phyloP scores from a whole-genome alignment of 306 rosid species.

The Castanea crenata region DNA sequence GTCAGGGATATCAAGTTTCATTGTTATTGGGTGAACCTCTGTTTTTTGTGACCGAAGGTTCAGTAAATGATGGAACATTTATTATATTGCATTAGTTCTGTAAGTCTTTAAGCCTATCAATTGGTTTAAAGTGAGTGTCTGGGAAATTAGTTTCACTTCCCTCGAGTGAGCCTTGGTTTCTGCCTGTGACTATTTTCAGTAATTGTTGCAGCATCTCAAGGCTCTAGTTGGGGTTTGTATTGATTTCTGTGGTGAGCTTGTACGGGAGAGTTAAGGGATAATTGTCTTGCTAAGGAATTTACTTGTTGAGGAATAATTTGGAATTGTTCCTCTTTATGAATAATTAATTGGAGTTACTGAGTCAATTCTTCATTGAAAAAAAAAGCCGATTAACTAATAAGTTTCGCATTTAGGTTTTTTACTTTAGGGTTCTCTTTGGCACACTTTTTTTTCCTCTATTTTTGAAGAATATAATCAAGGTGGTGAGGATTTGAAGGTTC shows the following conservation, averaged over 20 bases:
- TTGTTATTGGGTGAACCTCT: slow-evolving; percentile 71
- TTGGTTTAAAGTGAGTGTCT: too few species aligned
- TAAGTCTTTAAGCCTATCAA: too few species aligned
- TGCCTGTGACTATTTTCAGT: slow-evolving; percentile 55
- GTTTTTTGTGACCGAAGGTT: slow-evolving; percentile 47
- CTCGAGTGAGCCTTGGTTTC: slow-evolving; percentile 27
- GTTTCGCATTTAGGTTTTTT: neutral
- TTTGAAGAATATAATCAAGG: neutral
- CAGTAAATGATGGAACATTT: slow-evolving; percentile 68
- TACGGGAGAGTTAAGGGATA: too few species aligned
- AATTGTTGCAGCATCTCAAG: slow-evolving; percentile 45
- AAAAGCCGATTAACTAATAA: neutral
- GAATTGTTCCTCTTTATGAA: too few species aligned
- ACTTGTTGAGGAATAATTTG: too few species aligned
- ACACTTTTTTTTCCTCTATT: neutral
- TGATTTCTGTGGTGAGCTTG: too few species aligned
- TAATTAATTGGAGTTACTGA: too few species aligned
- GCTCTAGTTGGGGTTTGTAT: neutral
- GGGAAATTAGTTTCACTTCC: too few species aligned
- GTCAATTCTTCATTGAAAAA: too few species aligned
- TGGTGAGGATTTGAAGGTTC: neutral
- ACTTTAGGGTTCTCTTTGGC: neutral
- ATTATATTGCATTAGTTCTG: neutral
- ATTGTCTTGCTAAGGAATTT: too few species aligned
- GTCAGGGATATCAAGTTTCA: slow-evolving; percentile 49